Base-by-base conservation (phyloP, 2,329 filamentous ascomycete genomes). In the Alternaria dauci region DNA sequence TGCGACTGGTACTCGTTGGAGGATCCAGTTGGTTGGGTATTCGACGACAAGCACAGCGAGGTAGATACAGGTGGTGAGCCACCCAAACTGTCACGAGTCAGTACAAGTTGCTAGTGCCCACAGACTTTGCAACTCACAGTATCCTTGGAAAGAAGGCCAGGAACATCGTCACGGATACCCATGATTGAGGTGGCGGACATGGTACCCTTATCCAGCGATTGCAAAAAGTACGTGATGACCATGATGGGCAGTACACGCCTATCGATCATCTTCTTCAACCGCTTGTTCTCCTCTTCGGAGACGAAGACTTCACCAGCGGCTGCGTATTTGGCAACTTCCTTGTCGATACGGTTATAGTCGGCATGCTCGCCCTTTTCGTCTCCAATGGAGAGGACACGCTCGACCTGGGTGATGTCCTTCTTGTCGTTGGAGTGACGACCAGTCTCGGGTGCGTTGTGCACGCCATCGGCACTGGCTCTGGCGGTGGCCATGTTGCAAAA, bases 11-110 rank as follows among this genome's bases (percentile, higher is more conserved):
- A 90, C 85, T 28, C 87, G 84, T 47, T 88, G 83, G 56, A 90
- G 84, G 58, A 85, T 82, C 80, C 83, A 87, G 76, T 89, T 91
- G 74, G 89, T 89, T 0, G 90, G 90, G 71, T 91, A 92, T 75
- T 92, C 90, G 65, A 91, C 89, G 47, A 89, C 77, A 9, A 92
- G 80, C 20, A 91, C 87, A 52, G 86, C 88, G 62, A 92, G 88
- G 79, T 92, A 92, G 65, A 92, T 90, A 81, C 88, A 91, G 12
- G 89, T 91, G 0, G 88, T 90, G 52, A 93, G 81, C 90, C 90
- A 92, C 26, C 84, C 86, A 73, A 88, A 93, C 79, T 91, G 55
- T 25, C 6, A 26, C 7, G 5, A 52, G 58, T 67, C 61, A 64
- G 46, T 47, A 39, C 41, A 43, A 12, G n/a, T 38, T 20, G n/a